A percentile compares a stretch with the other conserved stretches of the same genome.
These are phyloP conservation scores for Xylariaceae sp. DNA, from an alignment of 2,329 filamentous ascomycete species.

Conservation along the genomic window DNA sequence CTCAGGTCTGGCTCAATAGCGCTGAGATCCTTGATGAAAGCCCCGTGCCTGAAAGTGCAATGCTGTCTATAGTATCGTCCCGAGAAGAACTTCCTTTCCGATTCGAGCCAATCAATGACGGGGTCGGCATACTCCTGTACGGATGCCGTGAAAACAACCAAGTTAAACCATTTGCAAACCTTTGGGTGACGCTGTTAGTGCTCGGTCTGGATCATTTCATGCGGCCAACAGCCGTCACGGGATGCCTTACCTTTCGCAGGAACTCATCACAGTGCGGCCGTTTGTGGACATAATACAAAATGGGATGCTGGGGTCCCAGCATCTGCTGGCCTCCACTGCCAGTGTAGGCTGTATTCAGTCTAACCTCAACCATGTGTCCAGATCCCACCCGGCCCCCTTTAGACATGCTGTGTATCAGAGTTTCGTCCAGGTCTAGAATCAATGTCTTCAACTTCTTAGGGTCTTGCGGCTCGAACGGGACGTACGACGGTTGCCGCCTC, in stretches of 20 bases:
- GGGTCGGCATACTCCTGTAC: constrained; percentile 98
- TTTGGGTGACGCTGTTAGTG: no score
- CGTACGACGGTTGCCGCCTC: constrained; percentile 81
- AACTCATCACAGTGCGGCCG: constrained; percentile 96
- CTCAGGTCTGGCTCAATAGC: constrained; percentile 94
- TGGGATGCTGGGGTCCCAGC: constrained; percentile 84
- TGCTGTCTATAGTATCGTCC: constrained; percentile 94
- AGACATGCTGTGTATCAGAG: constrained; percentile 94
- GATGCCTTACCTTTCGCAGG: constrained; percentile 62
- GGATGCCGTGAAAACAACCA: constrained; percentile 93
- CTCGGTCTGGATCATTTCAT: no score
- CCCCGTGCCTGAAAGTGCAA: constrained; percentile 90
- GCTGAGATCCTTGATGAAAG: constrained; percentile 96
- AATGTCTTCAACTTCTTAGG: constrained; percentile 77
- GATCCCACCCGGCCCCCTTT: constrained; percentile 94
- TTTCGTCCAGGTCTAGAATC: constrained; percentile 94
- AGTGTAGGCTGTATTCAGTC: constrained; percentile 67
- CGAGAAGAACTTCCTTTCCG: constrained; percentile 93
- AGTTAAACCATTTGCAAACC: constrained; percentile 96
- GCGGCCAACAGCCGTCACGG: background rate
- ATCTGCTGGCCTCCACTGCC: constrained; percentile 60
- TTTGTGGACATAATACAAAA: constrained; percentile 98
- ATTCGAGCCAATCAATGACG: constrained; percentile 97
- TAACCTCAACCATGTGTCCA: constrained; percentile 98
- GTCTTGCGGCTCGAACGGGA: constrained; percentile 52